phyloP scores from a whole-genome alignment of 192 early-diverging fungal genomes.

The Rhizoclosmatium sp. region DNA sequence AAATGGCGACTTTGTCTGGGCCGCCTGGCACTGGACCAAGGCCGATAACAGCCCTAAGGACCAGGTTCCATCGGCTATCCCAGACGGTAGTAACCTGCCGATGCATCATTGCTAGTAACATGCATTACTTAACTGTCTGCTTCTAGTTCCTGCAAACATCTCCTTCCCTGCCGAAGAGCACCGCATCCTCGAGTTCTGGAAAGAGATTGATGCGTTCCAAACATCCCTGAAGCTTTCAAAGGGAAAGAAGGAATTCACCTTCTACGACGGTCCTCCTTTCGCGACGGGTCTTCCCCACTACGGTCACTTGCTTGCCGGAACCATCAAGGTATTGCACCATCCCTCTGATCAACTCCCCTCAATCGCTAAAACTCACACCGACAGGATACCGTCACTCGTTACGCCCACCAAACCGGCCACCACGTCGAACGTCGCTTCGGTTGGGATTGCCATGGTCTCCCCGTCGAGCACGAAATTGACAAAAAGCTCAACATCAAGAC shows the following conservation, averaged over 20 bases:
- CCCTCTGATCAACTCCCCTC: background rate
- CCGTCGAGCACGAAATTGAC: constrained; percentile 96
- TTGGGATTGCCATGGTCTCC: constrained; percentile 96
- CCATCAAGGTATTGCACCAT: constrained; percentile 82
- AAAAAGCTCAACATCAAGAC: constrained; percentile 88
- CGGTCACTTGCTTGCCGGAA: constrained; percentile 97
- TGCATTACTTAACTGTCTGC: background rate
- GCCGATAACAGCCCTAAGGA: background rate
- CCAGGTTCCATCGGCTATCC: background rate
- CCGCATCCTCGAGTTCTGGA: constrained; percentile 93
- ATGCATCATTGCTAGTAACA: background rate
- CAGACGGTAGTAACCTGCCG: constrained; percentile 23
- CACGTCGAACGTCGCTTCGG: constrained; percentile 97
- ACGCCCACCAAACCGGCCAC: constrained; percentile 93
- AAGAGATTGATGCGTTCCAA: constrained; percentile 96
- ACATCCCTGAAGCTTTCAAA: constrained; percentile 90
- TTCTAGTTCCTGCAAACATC: constrained; percentile 59
- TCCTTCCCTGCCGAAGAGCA: constrained; percentile 96
- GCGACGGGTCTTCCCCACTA: constrained; percentile 98
- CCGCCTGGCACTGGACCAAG: constrained; percentile 12
- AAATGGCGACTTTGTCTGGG: background rate
- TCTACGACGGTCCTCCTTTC: constrained; percentile 99
- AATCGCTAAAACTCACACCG: background rate
- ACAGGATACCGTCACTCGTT: constrained; percentile 96
- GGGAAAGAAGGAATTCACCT: constrained; percentile 85